Evolutionary conservation across 257 asterid species (phyloP).

Genomic region (Solanum rostratum): DNA sequence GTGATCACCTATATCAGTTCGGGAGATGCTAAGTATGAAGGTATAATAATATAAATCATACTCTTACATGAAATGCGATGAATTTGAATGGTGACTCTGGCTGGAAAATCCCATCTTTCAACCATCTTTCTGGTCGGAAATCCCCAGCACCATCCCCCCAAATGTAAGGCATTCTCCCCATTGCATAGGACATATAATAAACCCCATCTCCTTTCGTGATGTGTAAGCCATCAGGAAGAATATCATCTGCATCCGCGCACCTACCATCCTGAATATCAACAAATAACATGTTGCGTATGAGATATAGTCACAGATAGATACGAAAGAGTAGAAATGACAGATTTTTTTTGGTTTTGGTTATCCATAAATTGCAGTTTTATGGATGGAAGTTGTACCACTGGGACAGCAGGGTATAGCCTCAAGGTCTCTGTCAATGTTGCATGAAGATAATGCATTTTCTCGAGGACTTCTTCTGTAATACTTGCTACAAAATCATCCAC

Average conservation of each 20-base stretch:
- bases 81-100: conserved; percentile 68
- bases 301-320: not conserved
- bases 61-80: conserved; percentile 51
- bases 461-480: conserved; percentile 48
- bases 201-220: conserved; percentile 58
- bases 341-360: not conserved
- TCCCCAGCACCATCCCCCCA: conserved; percentile 73
- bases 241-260: conserved; percentile 55
- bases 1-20: not conserved
- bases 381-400: conserved; percentile 27
- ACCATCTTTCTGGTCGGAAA: conserved; percentile 67
- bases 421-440: conserved; percentile 59
- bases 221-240: conserved; percentile 59
- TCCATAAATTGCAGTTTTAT: not conserved
- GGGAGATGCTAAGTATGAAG: not conserved
- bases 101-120: conserved; percentile 43
- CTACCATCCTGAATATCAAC: conserved; percentile 43
- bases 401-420: conserved; percentile 76
- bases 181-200: conserved; percentile 49
- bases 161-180: conserved; percentile 59
- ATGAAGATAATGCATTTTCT: conserved; percentile 63
- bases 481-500: conserved; percentile 24
- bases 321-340: not conserved
- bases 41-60: not conserved
- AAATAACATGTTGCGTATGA: not conserved